Base-by-base conservation (phyloP, 148 eudicot species). In the Nyssa sinensis region DNA sequence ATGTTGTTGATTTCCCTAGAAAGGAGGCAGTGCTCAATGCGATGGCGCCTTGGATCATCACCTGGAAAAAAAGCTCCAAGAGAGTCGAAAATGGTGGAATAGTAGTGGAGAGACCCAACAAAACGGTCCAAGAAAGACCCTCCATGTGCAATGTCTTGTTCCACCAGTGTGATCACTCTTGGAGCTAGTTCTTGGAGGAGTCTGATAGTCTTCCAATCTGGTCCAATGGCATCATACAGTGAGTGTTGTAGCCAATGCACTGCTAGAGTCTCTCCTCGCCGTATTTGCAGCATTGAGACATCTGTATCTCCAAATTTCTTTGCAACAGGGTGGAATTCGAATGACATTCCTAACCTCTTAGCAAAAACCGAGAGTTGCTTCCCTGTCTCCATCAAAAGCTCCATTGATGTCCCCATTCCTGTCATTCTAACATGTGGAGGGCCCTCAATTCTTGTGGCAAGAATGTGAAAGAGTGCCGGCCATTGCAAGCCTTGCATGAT, bases 401-500 rank as follows among this genome's bases (percentile, higher is more conserved):
- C 86, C 66, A 78, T 69, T 0, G 86, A 75, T 8, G 74, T 47
- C 16, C 88, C 88, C 74, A 85, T 70, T 2, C 86, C 88, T 1
- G 88, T 85, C 82, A 85, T 72, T 14, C 86, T 76, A 21, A 85
- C 76, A 34, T 70, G 76, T 0, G 88, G 88, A 0, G 88, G 86
- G 30, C 88, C 88, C 33, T 82, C 86, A 6, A 70, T 27, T 19
- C 88, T 78, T 0, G 86, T 85, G 14, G 88, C 86, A 13, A 85
- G 86, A 28, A 85, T 85, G 68, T 85, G 88, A 47, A 85, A 85
- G 13, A 85, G 63, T 4, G 86, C 88, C 0, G 86, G 88, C 88
- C 88, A 85, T 66, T 85, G 88, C 57, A 85, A 59, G 23, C 88
- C 88, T 44, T 85, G 86, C 88, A 85, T 82, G 57, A 85, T 78